A percentile compares a stretch with the other conserved stretches of the same genome.
Conservation (phyloP, 1,284 basidiomycete genomes). For the Cutaneotrichosporon cyanovorans region DNA sequence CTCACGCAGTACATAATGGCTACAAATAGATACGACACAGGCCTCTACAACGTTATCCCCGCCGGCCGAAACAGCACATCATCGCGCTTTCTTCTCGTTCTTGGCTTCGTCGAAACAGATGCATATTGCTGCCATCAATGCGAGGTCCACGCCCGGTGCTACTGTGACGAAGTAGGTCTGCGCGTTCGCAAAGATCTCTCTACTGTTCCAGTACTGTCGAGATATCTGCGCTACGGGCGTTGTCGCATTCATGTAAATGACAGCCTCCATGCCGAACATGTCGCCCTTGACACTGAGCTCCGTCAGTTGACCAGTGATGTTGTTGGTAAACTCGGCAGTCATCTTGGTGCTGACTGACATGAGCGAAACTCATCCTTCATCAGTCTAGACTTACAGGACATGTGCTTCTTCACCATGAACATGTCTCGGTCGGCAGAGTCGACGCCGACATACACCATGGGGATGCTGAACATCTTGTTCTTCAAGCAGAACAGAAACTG, state of each 20-base stretch:
- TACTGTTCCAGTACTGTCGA: slow-evolving; percentile 29
- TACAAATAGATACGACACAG: too few relatives aligned
- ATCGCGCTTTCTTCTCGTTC: slow-evolving; percentile 24
- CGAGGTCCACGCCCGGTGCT: slow-evolving; percentile 46
- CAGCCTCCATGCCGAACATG: slow-evolving; percentile 36
- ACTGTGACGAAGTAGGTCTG: slow-evolving; percentile 45
- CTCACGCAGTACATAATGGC: too few relatives aligned
- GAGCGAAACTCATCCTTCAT: neutral
- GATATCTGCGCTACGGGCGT: slow-evolving; percentile 37
- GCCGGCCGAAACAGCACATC: too few relatives aligned
- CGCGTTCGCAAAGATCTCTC: slow-evolving; percentile 32
- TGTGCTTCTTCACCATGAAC: slow-evolving; percentile 32
- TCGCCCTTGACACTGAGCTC: slow-evolving; percentile 33
- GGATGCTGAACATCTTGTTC: slow-evolving; percentile 32
- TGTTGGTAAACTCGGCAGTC: slow-evolving; percentile 33
- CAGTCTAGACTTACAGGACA: slow-evolving; percentile 24
- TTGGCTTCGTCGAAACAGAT: slow-evolving; percentile 46
- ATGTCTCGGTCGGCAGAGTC: slow-evolving; percentile 27
- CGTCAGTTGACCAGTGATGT: slow-evolving; percentile 19
- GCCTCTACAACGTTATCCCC: too few relatives aligned
- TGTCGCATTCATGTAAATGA: slow-evolving; percentile 27
- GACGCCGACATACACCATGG: slow-evolving; percentile 30
- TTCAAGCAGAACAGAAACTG: slow-evolving; percentile 32
- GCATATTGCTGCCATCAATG: slow-evolving; percentile 45
- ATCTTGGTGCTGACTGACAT: slow-evolving; percentile 37